Conservation (phyloP, 106 monocot genomes). For the Platanthera guangdongensis region DNA sequence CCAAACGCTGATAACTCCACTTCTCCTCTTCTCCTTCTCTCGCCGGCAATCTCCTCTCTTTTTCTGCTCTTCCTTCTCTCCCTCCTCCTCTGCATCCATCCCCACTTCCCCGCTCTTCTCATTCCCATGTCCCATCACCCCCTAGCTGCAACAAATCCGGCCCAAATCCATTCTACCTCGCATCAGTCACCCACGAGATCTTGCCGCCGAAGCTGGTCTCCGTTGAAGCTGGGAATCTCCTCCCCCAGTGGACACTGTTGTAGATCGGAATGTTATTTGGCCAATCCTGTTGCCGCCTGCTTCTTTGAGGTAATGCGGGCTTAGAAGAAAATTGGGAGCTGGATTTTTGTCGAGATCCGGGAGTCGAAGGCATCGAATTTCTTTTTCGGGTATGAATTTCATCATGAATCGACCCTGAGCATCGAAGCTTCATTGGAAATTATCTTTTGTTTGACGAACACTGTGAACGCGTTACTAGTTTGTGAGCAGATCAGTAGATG, state of each 20-base stretch:
- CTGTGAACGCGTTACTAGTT: not conserved
- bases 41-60: not conserved
- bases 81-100: not conserved
- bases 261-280: not conserved
- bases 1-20: constrained; percentile 9
- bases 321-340: not conserved
- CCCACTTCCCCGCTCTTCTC: not conserved
- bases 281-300: not conserved
- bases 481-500: not conserved
- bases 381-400: not conserved
- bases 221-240: not conserved
- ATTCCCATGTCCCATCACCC: not conserved
- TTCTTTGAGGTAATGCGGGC: not conserved
- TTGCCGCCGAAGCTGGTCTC: not conserved
- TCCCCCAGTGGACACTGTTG: not conserved
- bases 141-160: not conserved
- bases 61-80: not conserved
- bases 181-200: not conserved
- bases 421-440: not conserved
- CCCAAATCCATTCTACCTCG: not conserved
- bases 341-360: not conserved
- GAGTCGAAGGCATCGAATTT: not conserved
- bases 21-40: constrained; percentile 1
- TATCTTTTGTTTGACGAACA: not conserved
- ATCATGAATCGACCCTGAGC: not conserved